Evolutionary conservation across 495 filamentous ascomycete species (phyloP).

Genomic region (Podospora fimiseda): DNA sequence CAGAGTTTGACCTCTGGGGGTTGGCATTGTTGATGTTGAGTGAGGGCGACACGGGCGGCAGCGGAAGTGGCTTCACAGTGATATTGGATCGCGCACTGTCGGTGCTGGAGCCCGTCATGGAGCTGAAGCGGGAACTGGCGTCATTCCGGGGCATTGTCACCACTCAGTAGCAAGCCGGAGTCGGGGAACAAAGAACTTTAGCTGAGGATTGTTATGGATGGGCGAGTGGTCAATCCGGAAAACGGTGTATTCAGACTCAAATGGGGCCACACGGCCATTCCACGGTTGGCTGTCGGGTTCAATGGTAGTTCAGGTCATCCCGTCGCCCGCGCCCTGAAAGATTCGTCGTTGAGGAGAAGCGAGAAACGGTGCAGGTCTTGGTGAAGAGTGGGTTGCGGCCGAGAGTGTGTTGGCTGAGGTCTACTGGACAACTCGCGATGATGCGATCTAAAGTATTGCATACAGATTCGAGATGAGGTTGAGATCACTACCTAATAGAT

Average conservation of each 20-base stretch:
- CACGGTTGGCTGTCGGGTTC: background rate
- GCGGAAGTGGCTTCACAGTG: constrained; percentile 48
- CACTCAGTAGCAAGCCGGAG: constrained; percentile 15
- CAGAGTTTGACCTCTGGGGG: constrained; percentile 16
- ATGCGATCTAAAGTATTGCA: too few species aligned
- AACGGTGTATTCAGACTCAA: too few species aligned
- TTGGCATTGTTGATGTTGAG: constrained; percentile 25
- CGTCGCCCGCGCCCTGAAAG: background rate
- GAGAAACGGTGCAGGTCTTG: too few species aligned
- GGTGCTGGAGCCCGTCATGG: constrained; percentile 55
- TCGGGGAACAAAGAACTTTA: constrained; percentile 17
- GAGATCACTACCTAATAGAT: background rate
- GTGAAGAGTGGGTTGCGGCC: too few species aligned
- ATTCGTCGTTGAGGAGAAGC: background rate
- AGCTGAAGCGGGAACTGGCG: constrained; percentile 51
- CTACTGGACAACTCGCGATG: too few species aligned
- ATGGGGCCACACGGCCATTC: background rate
- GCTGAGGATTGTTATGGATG: background rate
- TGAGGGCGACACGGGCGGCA: constrained; percentile 44
- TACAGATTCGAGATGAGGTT: too few species aligned
- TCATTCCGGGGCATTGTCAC: constrained; percentile 57
- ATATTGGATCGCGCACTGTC: constrained; percentile 54
- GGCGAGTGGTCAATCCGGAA: background rate
- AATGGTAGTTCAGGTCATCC: background rate
- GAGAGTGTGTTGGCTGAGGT: too few species aligned